These are phyloP conservation scores for Austroboletus niveus DNA, from an alignment of 1,284 basidiomycete species.

Conservation along the genomic window DNA sequence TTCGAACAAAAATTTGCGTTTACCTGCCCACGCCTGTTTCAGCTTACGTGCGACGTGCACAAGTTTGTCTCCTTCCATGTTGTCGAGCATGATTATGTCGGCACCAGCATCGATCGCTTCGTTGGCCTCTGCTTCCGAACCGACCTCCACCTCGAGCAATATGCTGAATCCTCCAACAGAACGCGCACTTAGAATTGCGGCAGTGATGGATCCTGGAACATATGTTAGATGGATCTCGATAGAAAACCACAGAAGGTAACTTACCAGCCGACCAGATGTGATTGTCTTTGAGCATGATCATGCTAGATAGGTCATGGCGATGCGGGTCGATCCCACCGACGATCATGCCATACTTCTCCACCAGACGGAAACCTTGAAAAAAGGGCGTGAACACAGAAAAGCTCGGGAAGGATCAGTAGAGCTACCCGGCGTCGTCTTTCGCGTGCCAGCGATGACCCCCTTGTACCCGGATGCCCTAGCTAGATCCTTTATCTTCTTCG, in stretches of 20 bases:
- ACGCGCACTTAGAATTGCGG: conserved; percentile 83
- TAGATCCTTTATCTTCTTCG: conserved; percentile 77
- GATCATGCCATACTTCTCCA: conserved; percentile 99
- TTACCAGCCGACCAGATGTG: conserved; percentile 96
- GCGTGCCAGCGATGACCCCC: conserved; percentile 91
- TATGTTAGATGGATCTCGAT: conserved; percentile 1
- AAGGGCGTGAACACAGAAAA: conserved; percentile 2
- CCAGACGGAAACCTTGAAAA: conserved; percentile 79
- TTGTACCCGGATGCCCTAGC: conserved; percentile 80
- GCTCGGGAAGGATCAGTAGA: conserved; percentile 1
- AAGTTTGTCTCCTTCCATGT: conserved; percentile 80
- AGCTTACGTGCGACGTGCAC: conserved; percentile 66
- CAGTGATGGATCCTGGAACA: conserved; percentile 78
- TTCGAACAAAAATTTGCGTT: conserved; percentile 85
- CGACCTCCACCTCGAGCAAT: conserved; percentile 93
- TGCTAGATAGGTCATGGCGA: conserved; percentile 94
- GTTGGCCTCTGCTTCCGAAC: conserved; percentile 85
- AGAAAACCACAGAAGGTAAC: conserved; percentile 15
- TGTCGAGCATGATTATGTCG: conserved; percentile 98
- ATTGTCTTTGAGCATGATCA: conserved; percentile 99
- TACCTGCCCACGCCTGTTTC: conserved; percentile 74
- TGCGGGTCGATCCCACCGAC: conserved; percentile 97
- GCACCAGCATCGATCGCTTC: conserved; percentile 96
- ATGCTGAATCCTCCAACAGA: conserved; percentile 91
- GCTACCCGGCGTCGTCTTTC: conserved; percentile 95